These are phyloP conservation scores for Astraeus odoratus DNA, from an alignment of 768 basidiomycete species.

Conservation along the genomic window DNA sequence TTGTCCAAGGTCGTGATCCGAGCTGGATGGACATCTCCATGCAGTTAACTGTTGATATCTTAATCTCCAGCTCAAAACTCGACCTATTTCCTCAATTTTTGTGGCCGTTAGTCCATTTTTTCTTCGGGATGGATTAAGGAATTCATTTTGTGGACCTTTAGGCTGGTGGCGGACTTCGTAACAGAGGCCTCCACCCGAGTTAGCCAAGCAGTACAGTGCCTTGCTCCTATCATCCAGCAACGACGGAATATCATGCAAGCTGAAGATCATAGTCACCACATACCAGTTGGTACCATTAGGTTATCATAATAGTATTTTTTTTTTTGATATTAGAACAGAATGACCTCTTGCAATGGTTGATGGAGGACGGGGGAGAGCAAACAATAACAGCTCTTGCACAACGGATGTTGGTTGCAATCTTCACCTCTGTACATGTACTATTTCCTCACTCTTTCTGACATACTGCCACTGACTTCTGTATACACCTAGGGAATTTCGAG, in stretches of 20 bases:
- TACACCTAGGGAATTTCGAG: too few species aligned
- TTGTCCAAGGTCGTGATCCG: slow-evolving; percentile 31
- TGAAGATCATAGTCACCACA: neutral
- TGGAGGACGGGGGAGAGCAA: neutral
- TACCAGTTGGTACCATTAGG: slow-evolving; percentile 1
- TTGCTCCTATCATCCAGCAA: slow-evolving; percentile 25
- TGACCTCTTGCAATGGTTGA: neutral
- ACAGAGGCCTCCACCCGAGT: slow-evolving; percentile 2
- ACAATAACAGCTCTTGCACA: neutral
- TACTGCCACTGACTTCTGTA: too few species aligned
- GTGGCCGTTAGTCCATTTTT: slow-evolving; percentile 19
- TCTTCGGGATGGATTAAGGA: neutral
- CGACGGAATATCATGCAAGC: slow-evolving; percentile 7
- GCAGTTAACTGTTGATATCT: slow-evolving; percentile 23
- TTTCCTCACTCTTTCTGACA: too few species aligned
- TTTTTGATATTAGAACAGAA: too few species aligned
- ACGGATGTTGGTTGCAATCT: neutral
- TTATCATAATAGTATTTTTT: neutral
- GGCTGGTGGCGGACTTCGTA: slow-evolving; percentile 13
- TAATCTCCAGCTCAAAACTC: slow-evolving; percentile 12
- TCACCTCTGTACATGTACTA: too few species aligned
- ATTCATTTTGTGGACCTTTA: neutral
- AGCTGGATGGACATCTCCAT: slow-evolving; percentile 26
- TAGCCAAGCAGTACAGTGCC: slow-evolving; percentile 2
- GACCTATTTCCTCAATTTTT: slow-evolving; percentile 26